Evolutionary conservation across 2,329 filamentous ascomycete genomes (phyloP).

Genomic region (Epichloe glyceriae): DNA sequence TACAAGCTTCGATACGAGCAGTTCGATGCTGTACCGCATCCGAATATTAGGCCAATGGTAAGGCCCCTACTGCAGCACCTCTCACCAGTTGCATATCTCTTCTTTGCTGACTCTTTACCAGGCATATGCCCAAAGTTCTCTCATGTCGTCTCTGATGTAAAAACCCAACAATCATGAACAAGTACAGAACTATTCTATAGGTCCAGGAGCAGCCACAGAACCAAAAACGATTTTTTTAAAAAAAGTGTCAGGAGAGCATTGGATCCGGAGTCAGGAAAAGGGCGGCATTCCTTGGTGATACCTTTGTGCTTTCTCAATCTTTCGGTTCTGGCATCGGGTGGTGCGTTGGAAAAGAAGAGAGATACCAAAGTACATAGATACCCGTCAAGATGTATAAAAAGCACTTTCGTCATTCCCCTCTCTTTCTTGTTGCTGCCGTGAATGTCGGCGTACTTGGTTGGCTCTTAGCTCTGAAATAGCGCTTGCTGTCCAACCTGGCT

Average conservation of each 20-base stretch:
- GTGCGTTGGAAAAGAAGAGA: neutral
- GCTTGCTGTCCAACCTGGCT: conserved; percentile 26
- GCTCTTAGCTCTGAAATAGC: conserved; percentile 32
- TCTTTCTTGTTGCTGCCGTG: conserved; percentile 3
- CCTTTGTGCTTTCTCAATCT: neutral
- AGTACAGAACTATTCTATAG: neutral
- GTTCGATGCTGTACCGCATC: conserved; percentile 94
- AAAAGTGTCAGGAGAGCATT: conserved; percentile 3
- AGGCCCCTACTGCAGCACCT: conserved; percentile 13
- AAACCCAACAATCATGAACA: neutral
- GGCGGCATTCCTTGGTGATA: conserved; percentile 2
- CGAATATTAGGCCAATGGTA: conserved; percentile 87
- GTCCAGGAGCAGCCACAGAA: neutral
- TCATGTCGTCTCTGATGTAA: conserved; percentile 66
- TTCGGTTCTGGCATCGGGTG: neutral
- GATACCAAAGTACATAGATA: conserved; percentile 8
- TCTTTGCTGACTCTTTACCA: conserved; percentile 22
- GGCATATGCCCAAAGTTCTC: conserved; percentile 75
- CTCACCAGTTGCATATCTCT: neutral
- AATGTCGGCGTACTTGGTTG: neutral
- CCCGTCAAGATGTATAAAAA: conserved; percentile 4
- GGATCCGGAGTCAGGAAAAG: conserved; percentile 7
- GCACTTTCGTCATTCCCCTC: conserved; percentile 8
- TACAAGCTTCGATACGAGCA: conserved; percentile 87
- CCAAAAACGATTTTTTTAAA: neutral